Base-by-base conservation (phyloP, 148 eudicot species). In the Dysphania ambrosioides region DNA sequence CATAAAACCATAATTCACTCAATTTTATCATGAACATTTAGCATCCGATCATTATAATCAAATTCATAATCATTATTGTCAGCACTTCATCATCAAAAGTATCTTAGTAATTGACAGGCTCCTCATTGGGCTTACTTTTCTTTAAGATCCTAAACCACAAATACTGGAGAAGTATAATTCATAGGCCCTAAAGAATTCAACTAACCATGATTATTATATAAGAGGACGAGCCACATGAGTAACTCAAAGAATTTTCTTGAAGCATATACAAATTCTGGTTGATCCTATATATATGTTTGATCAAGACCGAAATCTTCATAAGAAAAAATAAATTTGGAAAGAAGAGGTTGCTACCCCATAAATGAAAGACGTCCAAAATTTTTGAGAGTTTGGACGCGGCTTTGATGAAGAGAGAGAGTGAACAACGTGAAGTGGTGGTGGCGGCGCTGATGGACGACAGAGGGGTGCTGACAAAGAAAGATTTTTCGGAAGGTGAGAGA, bases 1-100 rank as follows among this genome's bases (percentile, higher is more conserved):
- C n/a, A n/a, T n/a, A n/a, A n/a, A n/a, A n/a, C n/a, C n/a, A n/a
- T n/a, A n/a, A n/a, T n/a, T n/a, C n/a, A n/a, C n/a, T n/a, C n/a
- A n/a, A 89, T 88, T 86, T 89, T 96, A 82, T 96, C 95, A 77
- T 92, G 97, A 80, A 95, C 77, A 74, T 97, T 95, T n/a, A n/a
- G n/a, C n/a, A 11, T 87, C 91, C 7, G 95, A 90, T 77, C 93
- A n/a, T n/a, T n/a, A n/a, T n/a, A n/a, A n/a, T 83, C 44, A 68
- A 87, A 77, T 88, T 85, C 78, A 27, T 85, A 80, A 8, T 86
- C 75, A 0, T 79, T 81, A 74, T 56, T 69, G 15, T 76, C 67
- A 57, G 41, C 44, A 53, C 57, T 55, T 75, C 57, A 62, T 72
- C 72, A 60, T 92, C 91, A 67, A 79, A 59, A 26, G 71, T 34